phyloP scores from a whole-genome alignment of 495 filamentous ascomycete genomes.

The Jackrogersella multiformis region DNA sequence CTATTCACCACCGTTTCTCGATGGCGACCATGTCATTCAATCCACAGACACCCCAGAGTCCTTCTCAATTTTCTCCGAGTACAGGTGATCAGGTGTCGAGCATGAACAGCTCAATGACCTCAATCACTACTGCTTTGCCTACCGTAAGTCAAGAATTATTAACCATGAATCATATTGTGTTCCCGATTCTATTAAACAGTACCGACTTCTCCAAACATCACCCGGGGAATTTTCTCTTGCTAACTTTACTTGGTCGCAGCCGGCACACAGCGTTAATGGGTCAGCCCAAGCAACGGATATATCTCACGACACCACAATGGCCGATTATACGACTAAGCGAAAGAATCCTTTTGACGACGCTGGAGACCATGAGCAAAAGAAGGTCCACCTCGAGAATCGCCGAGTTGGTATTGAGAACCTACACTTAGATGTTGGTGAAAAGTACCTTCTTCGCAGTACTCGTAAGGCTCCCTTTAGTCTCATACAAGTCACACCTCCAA shows the following conservation, averaged over 20 bases:
- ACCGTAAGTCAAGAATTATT: constrained; percentile 43
- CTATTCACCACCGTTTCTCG: constrained; percentile 35
- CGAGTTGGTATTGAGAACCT: constrained; percentile 64
- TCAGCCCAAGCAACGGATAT: constrained; percentile 53
- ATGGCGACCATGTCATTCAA: constrained; percentile 63
- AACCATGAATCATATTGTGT: background rate
- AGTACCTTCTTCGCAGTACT: constrained; percentile 68
- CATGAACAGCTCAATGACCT: constrained; percentile 56
- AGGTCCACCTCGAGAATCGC: constrained; percentile 63
- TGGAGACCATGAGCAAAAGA: constrained; percentile 63
- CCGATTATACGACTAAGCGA: constrained; percentile 61
- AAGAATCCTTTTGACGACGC: constrained; percentile 60
- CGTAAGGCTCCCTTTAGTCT: constrained; percentile 64
- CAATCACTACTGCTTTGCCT: constrained; percentile 56
- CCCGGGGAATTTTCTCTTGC: background rate
- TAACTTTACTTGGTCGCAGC: constrained; percentile 38
- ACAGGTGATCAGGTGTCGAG: constrained; percentile 55
- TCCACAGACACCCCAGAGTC: constrained; percentile 68
- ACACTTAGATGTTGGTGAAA: constrained; percentile 64
- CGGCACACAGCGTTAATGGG: constrained; percentile 67
- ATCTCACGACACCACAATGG: constrained; percentile 52
- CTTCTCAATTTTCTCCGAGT: constrained; percentile 61
- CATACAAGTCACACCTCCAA: constrained; percentile 31
- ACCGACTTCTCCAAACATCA: background rate
- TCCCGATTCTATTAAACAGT: background rate